Percentiles rank a stretch among this genome's conserved stretches.
Conservation (phyloP, 202 grass and related monocot species). For the Carex arenaria region DNA sequence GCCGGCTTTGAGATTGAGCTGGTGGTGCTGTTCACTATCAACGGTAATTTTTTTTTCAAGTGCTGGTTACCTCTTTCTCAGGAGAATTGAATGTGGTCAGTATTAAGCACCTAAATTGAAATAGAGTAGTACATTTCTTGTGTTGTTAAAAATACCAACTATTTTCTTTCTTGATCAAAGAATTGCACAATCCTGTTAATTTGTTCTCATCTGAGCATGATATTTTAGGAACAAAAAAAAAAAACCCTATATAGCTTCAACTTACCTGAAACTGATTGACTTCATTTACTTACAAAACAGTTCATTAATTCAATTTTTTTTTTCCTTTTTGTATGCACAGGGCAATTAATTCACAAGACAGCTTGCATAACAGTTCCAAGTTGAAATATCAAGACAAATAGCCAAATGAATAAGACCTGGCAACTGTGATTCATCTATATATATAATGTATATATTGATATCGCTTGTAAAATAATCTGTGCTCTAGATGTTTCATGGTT, state of each 20-base stretch:
- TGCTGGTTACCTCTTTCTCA: not conserved
- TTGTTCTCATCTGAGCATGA: no score
- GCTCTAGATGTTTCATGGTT: not conserved
- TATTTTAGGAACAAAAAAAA: no score
- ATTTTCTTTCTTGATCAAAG: not conserved
- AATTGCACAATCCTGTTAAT: no score
- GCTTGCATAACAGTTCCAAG: not conserved
- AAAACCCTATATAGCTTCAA: no score
- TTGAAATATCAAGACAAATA: not conserved
- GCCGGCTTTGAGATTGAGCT: slow-evolving; percentile 3
- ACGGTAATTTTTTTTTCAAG: not conserved
- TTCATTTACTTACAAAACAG: not conserved
- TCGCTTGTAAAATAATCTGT: not conserved
- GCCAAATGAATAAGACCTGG: not conserved
- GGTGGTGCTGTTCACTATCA: not conserved
- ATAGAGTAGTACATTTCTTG: not conserved
- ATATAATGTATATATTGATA: not conserved
- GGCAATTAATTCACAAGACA: not conserved
- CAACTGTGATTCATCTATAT: not conserved
- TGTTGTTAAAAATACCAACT: not conserved
- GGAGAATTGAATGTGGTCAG: not conserved
- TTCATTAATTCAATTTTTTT: not conserved
- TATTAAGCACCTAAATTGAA: not conserved
- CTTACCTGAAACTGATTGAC: no score
- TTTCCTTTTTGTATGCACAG: not conserved